Conservation (phyloP, 768 basidiomycete species). For the Leccinum rimulosum region DNA sequence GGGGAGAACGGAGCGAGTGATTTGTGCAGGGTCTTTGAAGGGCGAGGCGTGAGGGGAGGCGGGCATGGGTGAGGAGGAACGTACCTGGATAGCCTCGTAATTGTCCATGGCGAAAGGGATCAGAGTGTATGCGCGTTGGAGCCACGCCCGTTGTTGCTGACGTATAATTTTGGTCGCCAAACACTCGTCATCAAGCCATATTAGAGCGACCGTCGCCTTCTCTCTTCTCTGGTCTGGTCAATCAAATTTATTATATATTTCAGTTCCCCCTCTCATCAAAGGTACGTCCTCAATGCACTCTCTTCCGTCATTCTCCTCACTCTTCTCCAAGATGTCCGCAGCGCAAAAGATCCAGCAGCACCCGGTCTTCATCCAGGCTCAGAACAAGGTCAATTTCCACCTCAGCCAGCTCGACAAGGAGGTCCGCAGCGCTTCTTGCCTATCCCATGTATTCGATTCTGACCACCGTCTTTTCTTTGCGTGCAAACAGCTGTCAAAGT, state of each 20-base stretch:
- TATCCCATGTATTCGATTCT: background rate
- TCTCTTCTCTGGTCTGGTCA: constrained; percentile 10
- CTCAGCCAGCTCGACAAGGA: constrained; percentile 94
- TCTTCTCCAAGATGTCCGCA: constrained; percentile 60
- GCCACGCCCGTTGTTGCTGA: constrained; percentile 34
- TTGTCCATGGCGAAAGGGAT: constrained; percentile 42
- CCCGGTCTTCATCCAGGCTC: constrained; percentile 80
- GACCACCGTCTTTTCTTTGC: background rate
- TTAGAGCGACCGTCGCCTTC: constrained; percentile 32
- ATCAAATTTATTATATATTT: constrained; percentile 10
- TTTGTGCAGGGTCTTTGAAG: constrained; percentile 56
- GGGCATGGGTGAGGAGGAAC: constrained; percentile 1
- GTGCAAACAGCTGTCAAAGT: constrained; percentile 69
- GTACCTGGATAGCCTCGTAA: constrained; percentile 56
- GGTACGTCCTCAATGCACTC: constrained; percentile 5
- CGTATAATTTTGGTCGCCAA: constrained; percentile 45
- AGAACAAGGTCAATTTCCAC: constrained; percentile 80
- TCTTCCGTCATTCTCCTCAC: background rate
- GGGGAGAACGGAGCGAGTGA: constrained; percentile 71
- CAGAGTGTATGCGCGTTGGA: background rate
- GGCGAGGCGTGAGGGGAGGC: constrained; percentile 4
- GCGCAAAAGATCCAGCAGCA: constrained; percentile 84
- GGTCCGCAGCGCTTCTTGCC: constrained; percentile 45
- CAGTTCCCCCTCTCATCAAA: background rate
- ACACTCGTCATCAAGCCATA: constrained; percentile 58